Percentiles rank a stretch among this genome's conserved stretches.
These are phyloP conservation scores for Primulina huaijiensis DNA, from an alignment of 257 asterid species.

Conservation along the genomic window DNA sequence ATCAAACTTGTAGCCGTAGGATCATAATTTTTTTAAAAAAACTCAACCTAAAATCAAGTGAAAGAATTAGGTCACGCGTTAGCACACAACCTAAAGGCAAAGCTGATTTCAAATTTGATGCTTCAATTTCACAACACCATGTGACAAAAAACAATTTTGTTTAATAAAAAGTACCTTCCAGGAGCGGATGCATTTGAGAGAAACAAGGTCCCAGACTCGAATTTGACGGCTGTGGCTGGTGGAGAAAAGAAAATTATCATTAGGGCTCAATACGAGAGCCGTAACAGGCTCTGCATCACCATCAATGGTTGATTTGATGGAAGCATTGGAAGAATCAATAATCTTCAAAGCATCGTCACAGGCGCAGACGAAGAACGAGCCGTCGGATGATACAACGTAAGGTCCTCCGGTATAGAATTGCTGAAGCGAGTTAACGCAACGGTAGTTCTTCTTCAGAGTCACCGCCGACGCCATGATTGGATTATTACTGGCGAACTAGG, in stretches of 20 bases:
- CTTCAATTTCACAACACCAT: constrained; percentile 4
- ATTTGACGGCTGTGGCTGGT: constrained; percentile 90
- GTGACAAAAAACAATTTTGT: not conserved
- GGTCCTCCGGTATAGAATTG: constrained; percentile 95
- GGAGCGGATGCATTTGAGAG: constrained; percentile 81
- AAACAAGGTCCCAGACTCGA: constrained; percentile 82
- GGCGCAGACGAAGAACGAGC: constrained; percentile 77
- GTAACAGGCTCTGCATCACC: constrained; percentile 88
- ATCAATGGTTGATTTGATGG: constrained; percentile 72
- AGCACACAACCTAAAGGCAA: not conserved
- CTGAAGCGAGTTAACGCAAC: constrained; percentile 59
- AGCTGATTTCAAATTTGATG: not conserved
- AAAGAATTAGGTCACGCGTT: not conserved
- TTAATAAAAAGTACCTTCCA: constrained; percentile 65
- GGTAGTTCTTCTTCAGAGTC: constrained; percentile 69
- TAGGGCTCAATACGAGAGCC: constrained; percentile 69
- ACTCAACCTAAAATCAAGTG: not conserved
- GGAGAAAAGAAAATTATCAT: constrained; percentile 64
- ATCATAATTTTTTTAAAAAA: not conserved
- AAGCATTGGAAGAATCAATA: constrained; percentile 65
- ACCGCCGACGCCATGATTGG: constrained; percentile 34
- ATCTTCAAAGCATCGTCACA: constrained; percentile 70
- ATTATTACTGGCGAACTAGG: not conserved
- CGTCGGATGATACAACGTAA: constrained; percentile 73
- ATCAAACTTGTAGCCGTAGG: not conserved